phyloP scores from a whole-genome alignment of 148 eudicot species.

The Suaeda aralocaspica region DNA sequence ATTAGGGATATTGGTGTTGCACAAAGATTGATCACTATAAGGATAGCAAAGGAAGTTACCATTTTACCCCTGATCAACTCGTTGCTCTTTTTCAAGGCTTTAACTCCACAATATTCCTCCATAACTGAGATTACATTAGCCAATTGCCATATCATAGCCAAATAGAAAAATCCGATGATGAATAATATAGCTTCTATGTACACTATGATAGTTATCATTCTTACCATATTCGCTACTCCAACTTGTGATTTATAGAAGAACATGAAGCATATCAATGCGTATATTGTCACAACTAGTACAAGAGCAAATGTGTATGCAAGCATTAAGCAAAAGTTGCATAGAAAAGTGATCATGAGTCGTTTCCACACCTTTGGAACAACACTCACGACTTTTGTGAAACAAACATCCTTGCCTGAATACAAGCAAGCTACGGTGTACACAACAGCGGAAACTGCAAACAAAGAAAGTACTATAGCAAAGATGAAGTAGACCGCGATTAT shows the following conservation, averaged over 20 bases:
- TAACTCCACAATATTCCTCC: slow-evolving; percentile 36
- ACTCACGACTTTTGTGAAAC: slow-evolving; percentile 29
- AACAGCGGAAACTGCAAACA: slow-evolving; percentile 32
- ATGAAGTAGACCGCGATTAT: slow-evolving; percentile 20
- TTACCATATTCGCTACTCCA: neutral
- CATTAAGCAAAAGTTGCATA: slow-evolving; percentile 28
- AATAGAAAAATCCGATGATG: slow-evolving; percentile 20
- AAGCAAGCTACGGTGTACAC: slow-evolving; percentile 41
- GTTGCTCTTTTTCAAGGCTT: no score
- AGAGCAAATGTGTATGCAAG: slow-evolving; percentile 14
- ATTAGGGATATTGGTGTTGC: slow-evolving; percentile 7
- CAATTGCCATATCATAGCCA: slow-evolving; percentile 36
- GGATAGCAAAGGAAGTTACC: slow-evolving; percentile 20
- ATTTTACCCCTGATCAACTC: slow-evolving; percentile 47
- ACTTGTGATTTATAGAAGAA: slow-evolving; percentile 4
- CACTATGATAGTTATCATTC: neutral
- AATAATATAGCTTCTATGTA: neutral
- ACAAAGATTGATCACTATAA: slow-evolving; percentile 16
- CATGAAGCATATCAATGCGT: neutral
- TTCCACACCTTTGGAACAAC: slow-evolving; percentile 51
- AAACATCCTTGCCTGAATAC: slow-evolving; percentile 31
- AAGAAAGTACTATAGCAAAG: slow-evolving; percentile 24
- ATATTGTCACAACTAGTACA: neutral
- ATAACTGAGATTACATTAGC: slow-evolving; percentile 39
- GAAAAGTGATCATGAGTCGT: slow-evolving; percentile 40